Percentiles rank a stretch among this genome's conserved stretches.
phyloP scores from a whole-genome alignment of 1,284 basidiomycete species.

The Leccinum pachyderme region DNA sequence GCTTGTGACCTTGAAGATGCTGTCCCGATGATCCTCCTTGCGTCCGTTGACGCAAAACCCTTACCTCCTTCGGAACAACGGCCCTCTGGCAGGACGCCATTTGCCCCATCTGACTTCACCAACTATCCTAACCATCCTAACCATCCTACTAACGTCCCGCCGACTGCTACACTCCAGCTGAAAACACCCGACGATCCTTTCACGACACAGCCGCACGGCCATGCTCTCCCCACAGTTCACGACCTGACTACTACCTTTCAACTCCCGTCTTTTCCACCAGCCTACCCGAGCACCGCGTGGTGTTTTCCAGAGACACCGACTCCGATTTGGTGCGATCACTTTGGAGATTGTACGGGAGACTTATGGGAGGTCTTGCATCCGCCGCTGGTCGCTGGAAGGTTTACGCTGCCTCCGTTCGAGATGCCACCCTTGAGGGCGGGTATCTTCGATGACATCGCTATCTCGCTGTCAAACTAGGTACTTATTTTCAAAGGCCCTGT shows the following conservation, averaged over 20 bases:
- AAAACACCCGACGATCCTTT: slow-evolving; percentile 25
- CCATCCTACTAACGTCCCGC: not conserved
- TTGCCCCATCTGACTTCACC: slow-evolving; percentile 11
- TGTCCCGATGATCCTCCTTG: slow-evolving; percentile 27
- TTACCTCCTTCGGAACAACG: slow-evolving; percentile 14
- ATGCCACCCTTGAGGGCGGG: slow-evolving; percentile 19
- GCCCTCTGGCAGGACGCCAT: slow-evolving; percentile 12
- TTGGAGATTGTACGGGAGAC: slow-evolving; percentile 26
- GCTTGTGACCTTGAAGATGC: slow-evolving; percentile 2
- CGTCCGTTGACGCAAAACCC: slow-evolving; percentile 27
- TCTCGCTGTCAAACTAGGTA: slow-evolving; percentile 4
- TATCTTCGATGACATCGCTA: slow-evolving; percentile 17
- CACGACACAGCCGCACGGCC: not conserved
- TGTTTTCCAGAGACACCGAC: slow-evolving; percentile 25
- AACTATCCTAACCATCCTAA: slow-evolving; percentile 9
- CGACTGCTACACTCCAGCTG: not conserved
- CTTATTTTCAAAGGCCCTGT: not conserved
- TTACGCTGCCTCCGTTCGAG: slow-evolving; percentile 28
- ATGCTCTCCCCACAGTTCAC: not conserved
- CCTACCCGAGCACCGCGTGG: not conserved
- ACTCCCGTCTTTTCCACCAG: slow-evolving; percentile 14
- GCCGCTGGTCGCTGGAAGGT: slow-evolving; percentile 19
- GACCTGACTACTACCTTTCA: slow-evolving; percentile 9
- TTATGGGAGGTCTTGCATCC: slow-evolving; percentile 29
- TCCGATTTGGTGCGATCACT: slow-evolving; percentile 23